phyloP scores from a whole-genome alignment of 768 basidiomycete genomes.

The Stropharia rugosoannulata region DNA sequence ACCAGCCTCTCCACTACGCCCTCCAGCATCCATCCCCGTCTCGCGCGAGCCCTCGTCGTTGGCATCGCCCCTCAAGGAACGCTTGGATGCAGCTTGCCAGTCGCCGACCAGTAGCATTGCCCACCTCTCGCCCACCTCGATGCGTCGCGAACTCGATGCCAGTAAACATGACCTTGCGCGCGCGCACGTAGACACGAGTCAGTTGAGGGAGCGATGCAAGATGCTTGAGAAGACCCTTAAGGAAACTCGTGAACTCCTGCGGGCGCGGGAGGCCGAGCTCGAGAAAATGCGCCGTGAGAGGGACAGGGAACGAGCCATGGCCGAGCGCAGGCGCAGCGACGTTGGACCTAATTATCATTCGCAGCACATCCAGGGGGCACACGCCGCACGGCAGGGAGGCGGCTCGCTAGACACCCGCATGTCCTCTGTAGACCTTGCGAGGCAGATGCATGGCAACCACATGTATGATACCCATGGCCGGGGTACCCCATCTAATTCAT shows the following conservation, averaged over 20 bases:
- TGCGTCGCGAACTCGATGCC: constrained; percentile 59
- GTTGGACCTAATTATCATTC: constrained; percentile 22
- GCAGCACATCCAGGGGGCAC: constrained; percentile 12
- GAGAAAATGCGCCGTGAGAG: constrained; percentile 46
- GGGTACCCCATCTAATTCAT: constrained; percentile 17
- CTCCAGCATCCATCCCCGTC: constrained; percentile 24
- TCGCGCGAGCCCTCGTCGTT: constrained; percentile 27
- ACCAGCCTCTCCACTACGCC: constrained; percentile 30
- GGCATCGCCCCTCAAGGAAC: constrained; percentile 40
- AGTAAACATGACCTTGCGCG: constrained; percentile 55
- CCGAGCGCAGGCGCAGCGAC: constrained; percentile 32
- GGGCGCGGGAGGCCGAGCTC: constrained; percentile 57
- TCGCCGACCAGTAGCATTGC: constrained; percentile 41
- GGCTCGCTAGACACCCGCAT: constrained; percentile 32
- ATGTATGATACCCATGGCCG: constrained; percentile 16
- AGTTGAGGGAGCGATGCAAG: constrained; percentile 61
- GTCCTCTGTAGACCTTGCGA: constrained; percentile 24
- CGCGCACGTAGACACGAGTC: constrained; percentile 51
- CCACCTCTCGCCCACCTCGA: constrained; percentile 37
- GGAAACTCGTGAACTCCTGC: constrained; percentile 62
- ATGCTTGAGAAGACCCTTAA: constrained; percentile 61
- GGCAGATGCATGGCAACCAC: constrained; percentile 18
- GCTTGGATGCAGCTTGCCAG: constrained; percentile 46
- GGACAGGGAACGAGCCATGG: constrained; percentile 31
- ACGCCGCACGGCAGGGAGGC: constrained; percentile 10